phyloP scores from a whole-genome alignment of 139 green algal genomes.

The Astrephomene gubernaculifera region DNA sequence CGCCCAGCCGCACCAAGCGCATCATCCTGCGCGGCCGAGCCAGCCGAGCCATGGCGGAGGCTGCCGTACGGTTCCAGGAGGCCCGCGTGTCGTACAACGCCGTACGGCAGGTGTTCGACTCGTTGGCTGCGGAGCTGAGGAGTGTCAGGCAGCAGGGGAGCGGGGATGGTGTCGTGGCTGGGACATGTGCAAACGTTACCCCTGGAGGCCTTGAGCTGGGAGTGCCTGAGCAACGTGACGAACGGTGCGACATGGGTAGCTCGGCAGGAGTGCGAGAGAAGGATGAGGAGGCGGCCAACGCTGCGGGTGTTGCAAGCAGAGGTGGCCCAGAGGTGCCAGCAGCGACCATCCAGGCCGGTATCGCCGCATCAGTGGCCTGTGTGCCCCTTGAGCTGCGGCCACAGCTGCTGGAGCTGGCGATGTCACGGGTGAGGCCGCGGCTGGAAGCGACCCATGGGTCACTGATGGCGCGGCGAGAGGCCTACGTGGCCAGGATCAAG shows the following conservation, averaged over 20 bases:
- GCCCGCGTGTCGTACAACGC: not conserved
- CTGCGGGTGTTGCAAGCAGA: not conserved
- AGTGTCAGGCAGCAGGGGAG: not conserved
- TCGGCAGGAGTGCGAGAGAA: not conserved
- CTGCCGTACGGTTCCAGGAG: not conserved
- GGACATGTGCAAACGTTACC: not conserved
- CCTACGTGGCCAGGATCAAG: constrained; percentile 11
- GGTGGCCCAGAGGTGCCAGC: not conserved
- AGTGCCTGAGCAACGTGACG: no score
- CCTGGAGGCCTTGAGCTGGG: no score
- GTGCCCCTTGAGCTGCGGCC: constrained; percentile 18
- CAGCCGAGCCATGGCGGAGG: constrained; percentile 12
- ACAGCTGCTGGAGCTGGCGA: constrained; percentile 26
- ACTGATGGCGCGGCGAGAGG: not conserved
- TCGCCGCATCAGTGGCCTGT: not conserved
- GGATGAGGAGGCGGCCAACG: not conserved
- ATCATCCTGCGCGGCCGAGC: constrained; percentile 40
- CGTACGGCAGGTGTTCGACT: not conserved
- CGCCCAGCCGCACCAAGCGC: constrained; percentile 56
- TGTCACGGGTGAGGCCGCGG: constrained; percentile 6
- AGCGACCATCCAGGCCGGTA: not conserved
- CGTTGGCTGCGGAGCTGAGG: constrained; percentile 9
- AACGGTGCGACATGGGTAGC: no score
- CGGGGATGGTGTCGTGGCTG: not conserved
- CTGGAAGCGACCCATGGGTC: not conserved